Base-by-base conservation (phyloP, 345 rosid species). In the Erucastrum elatum region DNA sequence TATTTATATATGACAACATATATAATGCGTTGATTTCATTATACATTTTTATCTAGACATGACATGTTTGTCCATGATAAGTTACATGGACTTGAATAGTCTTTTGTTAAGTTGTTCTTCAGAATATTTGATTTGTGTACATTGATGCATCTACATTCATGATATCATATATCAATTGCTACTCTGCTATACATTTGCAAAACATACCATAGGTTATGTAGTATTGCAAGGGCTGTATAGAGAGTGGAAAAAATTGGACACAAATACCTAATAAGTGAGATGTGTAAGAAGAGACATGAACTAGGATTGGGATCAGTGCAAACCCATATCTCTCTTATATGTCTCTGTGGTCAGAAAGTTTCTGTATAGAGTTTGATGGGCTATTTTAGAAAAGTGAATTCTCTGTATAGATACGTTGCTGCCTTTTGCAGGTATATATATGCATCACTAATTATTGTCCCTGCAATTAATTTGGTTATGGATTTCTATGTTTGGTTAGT, bases 301-400 rank as follows among this genome's bases (percentile, higher is more conserved):
- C 70, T 37, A 64, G 68, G 71, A 80, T 75, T 75, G 83, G 83
- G 83, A 80, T 80, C 83, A 75, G 83, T 75, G 72, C 75, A 70
- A 74, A 70, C 68, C 80, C 83, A 75, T 80, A 67, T 80, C 76
- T 75, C 75, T 75, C 75, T 75, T 70, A 66, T 67, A 73, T 62
- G 70, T 73, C 78, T 79, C 70, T 61, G 51, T 8, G 75, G 83
- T 75, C 83, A 56, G 79, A 75, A 80, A 75, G 10, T 51, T 74
- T 35, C 79, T 21, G 21, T 21, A 21, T 21, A 80, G 76, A 75
- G 68, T 53, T 80, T 80, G 79, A 74, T 74, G 75, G 79, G 78
- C 75, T 75, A 71, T 80, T 71, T 80, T 68, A 75, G 79, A 80
- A 80, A 74, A 80, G 83, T 75, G 72, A 75, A 64, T 64, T 69